Evolutionary conservation across 2,329 filamentous ascomycete species (phyloP), one percentile per base, ranked within the genome.

Genomic region (Ophiostoma quercus): DNA sequence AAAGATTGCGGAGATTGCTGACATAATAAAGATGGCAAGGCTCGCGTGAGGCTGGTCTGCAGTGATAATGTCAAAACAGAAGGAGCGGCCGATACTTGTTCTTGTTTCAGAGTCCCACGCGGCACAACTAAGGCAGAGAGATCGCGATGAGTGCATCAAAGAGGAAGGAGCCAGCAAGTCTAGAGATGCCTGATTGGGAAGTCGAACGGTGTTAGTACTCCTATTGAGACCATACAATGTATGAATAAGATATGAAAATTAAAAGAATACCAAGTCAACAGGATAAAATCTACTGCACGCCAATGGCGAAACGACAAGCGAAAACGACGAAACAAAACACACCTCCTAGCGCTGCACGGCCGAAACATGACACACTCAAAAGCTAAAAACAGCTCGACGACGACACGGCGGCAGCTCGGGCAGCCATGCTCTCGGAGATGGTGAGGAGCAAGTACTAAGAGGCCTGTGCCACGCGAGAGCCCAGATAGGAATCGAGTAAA

Each of bases 381-480:
- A 57, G n/a, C 51, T 57, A 57, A 57, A 57, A 57, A 57, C 51
- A 57, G 51, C n/a, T 57, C 51, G 22, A 12, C 39, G 12, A 41
- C 39, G 39, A 14, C 39, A 41, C 11, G 39, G 19, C 22, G 51
- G 51, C 51, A 57, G 22, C n/a, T 29, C 51, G 51, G 51, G 51
- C 16, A 47, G 43, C 43, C 43, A 47, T 47, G 43, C 19, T n/a
- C 43, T 47, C 43, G 43, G 43, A 41, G 43, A 47, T 34, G 34
- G 34, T 5, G 43, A 47, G 43, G 19, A 34, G 34, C 4, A 34
- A 34, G 8, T 6, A 8, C 1, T 5, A 34, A 47, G 43, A n/a
- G 51, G 51, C 51, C 51, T 57, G 51, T 57, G 51, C 51, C 51
- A 57, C 51, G n/a, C 51, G 51, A 57, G 22, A 57, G 69, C 85